Evolutionary conservation across 2,329 filamentous ascomycete species (phyloP).

Genomic region (Endocalyx cinctus): DNA sequence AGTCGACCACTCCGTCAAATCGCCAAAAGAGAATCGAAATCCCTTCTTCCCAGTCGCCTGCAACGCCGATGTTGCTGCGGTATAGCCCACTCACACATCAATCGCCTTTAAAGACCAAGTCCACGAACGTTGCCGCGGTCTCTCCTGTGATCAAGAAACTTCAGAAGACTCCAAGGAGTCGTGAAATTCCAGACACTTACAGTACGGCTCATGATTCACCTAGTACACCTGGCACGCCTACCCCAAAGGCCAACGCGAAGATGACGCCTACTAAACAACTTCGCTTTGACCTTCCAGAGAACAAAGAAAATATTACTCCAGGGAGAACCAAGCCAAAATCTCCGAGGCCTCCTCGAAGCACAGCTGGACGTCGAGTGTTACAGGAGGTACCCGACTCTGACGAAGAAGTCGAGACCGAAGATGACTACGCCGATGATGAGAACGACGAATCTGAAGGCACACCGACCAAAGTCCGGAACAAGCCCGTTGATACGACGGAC

Average conservation of each 20-base stretch:
- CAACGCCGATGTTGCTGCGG: slow-evolving; percentile 21
- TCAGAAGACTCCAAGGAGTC: slow-evolving; percentile 16
- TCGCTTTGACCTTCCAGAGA: slow-evolving; percentile 23
- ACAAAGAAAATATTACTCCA: slow-evolving; percentile 31
- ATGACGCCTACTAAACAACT: slow-evolving; percentile 19
- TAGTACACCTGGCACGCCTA: slow-evolving; percentile 19
- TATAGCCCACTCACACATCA: slow-evolving; percentile 15
- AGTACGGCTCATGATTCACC: slow-evolving; percentile 23
- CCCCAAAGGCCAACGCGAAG: slow-evolving; percentile 15
- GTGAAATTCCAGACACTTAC: slow-evolving; percentile 25
- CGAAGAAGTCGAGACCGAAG: slow-evolving; percentile 19
- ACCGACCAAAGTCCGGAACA: slow-evolving; percentile 1
- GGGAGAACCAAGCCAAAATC: slow-evolving; percentile 26
- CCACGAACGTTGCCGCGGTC: slow-evolving; percentile 16
- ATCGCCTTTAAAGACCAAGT: slow-evolving; percentile 23
- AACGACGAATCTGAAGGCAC: slow-evolving; percentile 1
- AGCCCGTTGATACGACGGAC: slow-evolving; percentile 7
- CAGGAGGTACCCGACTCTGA: slow-evolving; percentile 26
- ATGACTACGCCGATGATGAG: slow-evolving; percentile 11
- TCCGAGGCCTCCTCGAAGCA: slow-evolving; percentile 19
- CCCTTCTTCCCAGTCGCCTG: slow-evolving; percentile 23
- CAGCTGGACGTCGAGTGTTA: slow-evolving; percentile 17
- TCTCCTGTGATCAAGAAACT: slow-evolving; percentile 16
- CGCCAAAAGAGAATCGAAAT: slow-evolving; percentile 19
- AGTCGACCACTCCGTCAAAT: slow-evolving; percentile 22